Evolutionary conservation across 164 flowering plant species (phyloP).

Genomic region (Sextonia rubra): DNA sequence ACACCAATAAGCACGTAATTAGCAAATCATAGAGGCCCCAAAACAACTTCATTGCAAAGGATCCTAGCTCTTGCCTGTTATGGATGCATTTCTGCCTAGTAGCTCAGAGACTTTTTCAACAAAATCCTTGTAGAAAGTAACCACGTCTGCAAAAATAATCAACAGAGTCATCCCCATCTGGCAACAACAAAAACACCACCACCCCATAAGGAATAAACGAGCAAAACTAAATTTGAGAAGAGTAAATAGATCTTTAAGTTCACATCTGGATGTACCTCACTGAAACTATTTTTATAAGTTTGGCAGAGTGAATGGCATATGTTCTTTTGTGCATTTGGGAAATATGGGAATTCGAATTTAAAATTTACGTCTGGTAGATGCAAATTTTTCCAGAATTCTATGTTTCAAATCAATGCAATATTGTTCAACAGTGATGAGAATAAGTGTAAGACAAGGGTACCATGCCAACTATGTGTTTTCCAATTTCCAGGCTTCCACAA

Average conservation of each 20-base stretch:
- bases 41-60: background rate
- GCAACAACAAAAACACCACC: too few species aligned
- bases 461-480: too few species aligned
- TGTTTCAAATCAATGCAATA: background rate
- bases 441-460: background rate
- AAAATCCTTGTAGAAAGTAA: conserved; percentile 59
- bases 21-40: conserved; percentile 12
- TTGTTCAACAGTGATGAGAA: background rate
- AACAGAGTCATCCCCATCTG: background rate
- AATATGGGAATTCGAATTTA: background rate
- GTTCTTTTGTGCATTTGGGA: background rate
- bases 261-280: background rate
- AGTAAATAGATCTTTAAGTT: background rate
- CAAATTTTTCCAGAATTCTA: background rate
- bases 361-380: background rate
- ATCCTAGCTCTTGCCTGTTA: conserved; percentile 50
- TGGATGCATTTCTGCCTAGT: conserved; percentile 58
- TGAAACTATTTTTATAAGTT: background rate
- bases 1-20: background rate
- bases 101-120: conserved; percentile 56
- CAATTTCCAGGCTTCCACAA: too few species aligned
- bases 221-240: background rate
- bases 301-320: background rate
- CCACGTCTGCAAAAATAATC: conserved; percentile 39
- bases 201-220: background rate